These are phyloP conservation scores for Arthrobotrys conoides DNA, from an alignment of 2,329 filamentous ascomycete species.

Conservation along the genomic window DNA sequence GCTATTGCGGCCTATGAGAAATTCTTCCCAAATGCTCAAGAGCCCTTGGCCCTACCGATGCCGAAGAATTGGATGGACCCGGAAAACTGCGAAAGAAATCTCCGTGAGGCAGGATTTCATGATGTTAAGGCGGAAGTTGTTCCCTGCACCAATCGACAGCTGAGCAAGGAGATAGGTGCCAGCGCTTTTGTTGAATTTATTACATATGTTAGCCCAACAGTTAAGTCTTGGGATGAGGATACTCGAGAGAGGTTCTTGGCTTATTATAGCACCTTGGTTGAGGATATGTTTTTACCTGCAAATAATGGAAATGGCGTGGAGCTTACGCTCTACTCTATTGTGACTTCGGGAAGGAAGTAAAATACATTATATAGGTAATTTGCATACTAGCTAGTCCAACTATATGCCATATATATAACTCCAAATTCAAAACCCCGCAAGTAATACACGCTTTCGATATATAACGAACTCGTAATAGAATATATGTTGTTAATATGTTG, in stretches of 20 bases:
- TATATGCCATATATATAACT: background rate
- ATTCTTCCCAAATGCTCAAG: constrained; percentile 31
- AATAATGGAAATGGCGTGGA: constrained; percentile 17
- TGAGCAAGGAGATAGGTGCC: background rate
- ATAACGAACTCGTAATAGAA: background rate
- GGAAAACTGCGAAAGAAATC: constrained; percentile 9
- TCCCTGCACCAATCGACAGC: constrained; percentile 28
- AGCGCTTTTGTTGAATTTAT: constrained; percentile 21
- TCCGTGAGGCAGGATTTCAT: constrained; percentile 21
- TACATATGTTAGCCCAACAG: constrained; percentile 27
- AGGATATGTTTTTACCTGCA: background rate
- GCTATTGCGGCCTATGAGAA: constrained; percentile 26
- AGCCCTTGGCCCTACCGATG: constrained; percentile 27
- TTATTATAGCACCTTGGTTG: background rate
- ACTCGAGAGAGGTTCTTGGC: constrained; percentile 17
- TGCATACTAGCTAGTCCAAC: background rate
- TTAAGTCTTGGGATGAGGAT: constrained; percentile 33
- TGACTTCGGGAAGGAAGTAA: constrained; percentile 39
- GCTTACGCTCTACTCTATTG: constrained; percentile 23
- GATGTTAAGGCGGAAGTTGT: constrained; percentile 34
- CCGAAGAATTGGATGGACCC: constrained; percentile 34
- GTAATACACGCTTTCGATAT: background rate
- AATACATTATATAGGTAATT: background rate
- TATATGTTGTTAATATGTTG: too few relatives aligned
- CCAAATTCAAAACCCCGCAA: background rate